phyloP scores from a whole-genome alignment of 1,284 basidiomycete genomes.

The Abortiporus biennis region DNA sequence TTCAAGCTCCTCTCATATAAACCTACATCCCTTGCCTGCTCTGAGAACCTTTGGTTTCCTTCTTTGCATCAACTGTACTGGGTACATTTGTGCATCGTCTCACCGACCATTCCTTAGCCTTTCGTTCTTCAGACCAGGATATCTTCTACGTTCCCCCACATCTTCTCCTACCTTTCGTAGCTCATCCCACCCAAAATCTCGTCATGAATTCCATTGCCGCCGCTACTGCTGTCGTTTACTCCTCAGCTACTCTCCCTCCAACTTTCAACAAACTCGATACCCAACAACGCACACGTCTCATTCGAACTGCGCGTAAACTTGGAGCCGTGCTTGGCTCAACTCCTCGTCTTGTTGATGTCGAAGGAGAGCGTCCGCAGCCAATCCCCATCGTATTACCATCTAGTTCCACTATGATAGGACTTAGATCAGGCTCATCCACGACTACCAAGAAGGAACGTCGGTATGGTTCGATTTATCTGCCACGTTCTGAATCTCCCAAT shows the following conservation, averaged over 20 bases:
- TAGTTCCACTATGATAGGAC: conserved; percentile 8
- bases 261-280: conserved; percentile 44
- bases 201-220: background rate
- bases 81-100: too few species aligned
- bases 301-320: conserved; percentile 56
- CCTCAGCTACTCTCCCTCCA: conserved; percentile 22
- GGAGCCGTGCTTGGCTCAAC: conserved; percentile 50
- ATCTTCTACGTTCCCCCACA: too few species aligned
- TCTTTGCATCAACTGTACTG: too few species aligned
- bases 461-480: background rate
- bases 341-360: conserved; percentile 41
- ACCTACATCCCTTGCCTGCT: too few species aligned
- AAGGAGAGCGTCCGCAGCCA: conserved; percentile 9
- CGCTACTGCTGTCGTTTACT: background rate
- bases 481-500: background rate
- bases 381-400: conserved; percentile 19
- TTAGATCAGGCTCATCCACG: background rate
- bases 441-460: conserved; percentile 1
- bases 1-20: too few species aligned
- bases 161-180: too few species aligned
- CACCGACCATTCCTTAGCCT: too few species aligned
- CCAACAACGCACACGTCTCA: conserved; percentile 44
- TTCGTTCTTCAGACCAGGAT: too few species aligned
- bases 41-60: too few species aligned
- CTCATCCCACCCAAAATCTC: too few species aligned